Base-by-base conservation (phyloP, 1,284 basidiomycete species). In the Tilletiopsis washingtonensis region DNA sequence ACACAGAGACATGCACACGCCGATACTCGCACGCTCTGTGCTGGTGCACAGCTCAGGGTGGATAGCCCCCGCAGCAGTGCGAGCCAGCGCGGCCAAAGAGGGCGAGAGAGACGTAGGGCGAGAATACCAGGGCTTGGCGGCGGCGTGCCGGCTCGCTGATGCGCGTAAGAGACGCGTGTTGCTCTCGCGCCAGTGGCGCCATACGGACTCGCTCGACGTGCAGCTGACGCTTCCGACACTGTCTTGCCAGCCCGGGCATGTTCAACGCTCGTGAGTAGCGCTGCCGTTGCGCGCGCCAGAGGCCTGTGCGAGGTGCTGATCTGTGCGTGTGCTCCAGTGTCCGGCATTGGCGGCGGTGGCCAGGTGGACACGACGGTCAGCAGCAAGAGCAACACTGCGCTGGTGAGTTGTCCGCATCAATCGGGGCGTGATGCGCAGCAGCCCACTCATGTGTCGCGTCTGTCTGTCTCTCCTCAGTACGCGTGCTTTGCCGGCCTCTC, bases 301-400 rank as follows among this genome's bases (percentile, higher is more conserved):
- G 6, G 12, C 14, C 11, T 43, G 21, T 32, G 19, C 15, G 15
- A 20, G 38, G 7, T 9, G n/a, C 19, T 7, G 2, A 37, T 11
- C 79, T 79, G 59, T 78, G 73, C 39, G 53, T 64, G 53, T 79
- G 79, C 57, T n/a, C 74, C 76, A 37, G 39, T 81, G 41, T 74
- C 72, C 7, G 80, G 80, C 47, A 73, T 80, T 39, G 67, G 79
- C 46, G 74, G 76, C 5, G 80, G 80, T 15, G 76, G 64, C 21
- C 64, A 64, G 37, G 53, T 64, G 24, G 46, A 64, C 40, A 4
- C 57, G 1, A 36, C 45, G 17, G 53, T 51, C 12, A 49, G 53
- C 26, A 54, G 51, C 49, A 61, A 61, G 36, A 53, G 65, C 4
- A 49, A 51, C 27, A 36, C 66, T 15, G 63, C 65, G 7, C 54